Evolutionary conservation across 805 yeast species (phyloP), one percentile per base, ranked within the genome.

Genomic region (Metschnikowia henanensis): DNA sequence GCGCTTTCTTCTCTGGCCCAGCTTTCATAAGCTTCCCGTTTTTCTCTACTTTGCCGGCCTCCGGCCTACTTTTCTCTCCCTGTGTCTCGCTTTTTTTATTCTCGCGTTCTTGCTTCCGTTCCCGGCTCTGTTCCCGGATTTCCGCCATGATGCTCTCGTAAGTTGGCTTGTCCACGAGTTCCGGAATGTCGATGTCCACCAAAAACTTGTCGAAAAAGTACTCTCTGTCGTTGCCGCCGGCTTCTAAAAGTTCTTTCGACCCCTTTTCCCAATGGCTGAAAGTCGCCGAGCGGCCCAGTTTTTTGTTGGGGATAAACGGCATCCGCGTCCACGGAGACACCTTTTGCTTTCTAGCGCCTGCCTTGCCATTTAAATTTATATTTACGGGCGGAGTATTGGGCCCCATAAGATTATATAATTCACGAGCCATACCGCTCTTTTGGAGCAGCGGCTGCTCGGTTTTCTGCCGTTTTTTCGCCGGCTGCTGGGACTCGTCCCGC

Each of bases 201-300:
- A 87, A 83, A 63, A 79, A 90, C 61, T 86, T 86, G 28, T 84
- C 87, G 66, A 85, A 94, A 35, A 76, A 67, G 57, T 87, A 86
- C 2, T 83, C 80, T 35, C 59, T 64, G 15, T 47, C 49, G 13
- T 61, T 67, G 47, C 52, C 56, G 30, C 55, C 65, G 29, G 61
- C 63, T 39, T 64, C 68, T 41, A 68, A 54, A 3, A 67, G 55
- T 37, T 75, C 82, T 37, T 72, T 75, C 2, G 83, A 68, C 0
- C 94, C 96, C 47, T 87, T 81, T 2, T 83, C 91, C 98, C 99
- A 94, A 64, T 94, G 98, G 45, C 72, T 69, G 31, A 92, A 71
- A 5, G 52, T 48, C 16, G 63, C 51, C 32, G 66, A 69, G 20
- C 83, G 60, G 36, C 79, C 83, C 3, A 53, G 57, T 43, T 85